Evolutionary conservation across 2,329 filamentous ascomycete species (phyloP).

Genomic region (Capronia epimyces): DNA sequence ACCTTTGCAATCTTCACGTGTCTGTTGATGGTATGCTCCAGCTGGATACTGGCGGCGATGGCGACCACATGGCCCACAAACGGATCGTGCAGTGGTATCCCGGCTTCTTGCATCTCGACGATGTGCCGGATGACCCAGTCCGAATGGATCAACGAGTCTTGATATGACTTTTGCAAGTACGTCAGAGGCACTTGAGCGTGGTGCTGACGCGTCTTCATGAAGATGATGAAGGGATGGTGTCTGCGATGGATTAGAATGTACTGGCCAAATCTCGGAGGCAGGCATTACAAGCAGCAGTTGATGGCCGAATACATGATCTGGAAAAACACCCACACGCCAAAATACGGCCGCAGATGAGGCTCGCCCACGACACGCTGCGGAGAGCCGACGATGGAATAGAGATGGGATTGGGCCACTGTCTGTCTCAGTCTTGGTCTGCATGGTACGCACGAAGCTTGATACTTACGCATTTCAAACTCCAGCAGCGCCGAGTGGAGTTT

Average conservation of each 20-base stretch:
- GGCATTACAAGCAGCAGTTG: constrained; percentile 24
- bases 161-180: constrained; percentile 31
- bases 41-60: constrained; percentile 31
- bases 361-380: constrained; percentile 28
- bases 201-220: constrained; percentile 30
- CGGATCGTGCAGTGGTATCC: constrained; percentile 28
- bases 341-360: constrained; percentile 26
- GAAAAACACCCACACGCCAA: constrained; percentile 30
- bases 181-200: constrained; percentile 29
- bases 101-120: constrained; percentile 13
- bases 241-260: too few relatives aligned
- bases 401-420: constrained; percentile 23
- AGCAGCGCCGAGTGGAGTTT: not conserved
- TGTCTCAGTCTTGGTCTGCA: too few relatives aligned
- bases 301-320: constrained; percentile 26
- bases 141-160: constrained; percentile 31
- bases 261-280: constrained; percentile 27
- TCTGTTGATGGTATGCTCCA: constrained; percentile 30
- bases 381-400: constrained; percentile 31
- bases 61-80: constrained; percentile 31
- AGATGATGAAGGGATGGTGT: constrained; percentile 31
- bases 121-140: constrained; percentile 28
- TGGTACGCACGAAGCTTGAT: too few relatives aligned
- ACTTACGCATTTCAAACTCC: constrained; percentile 9
- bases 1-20: constrained; percentile 28